Evolutionary conservation across 1,284 basidiomycete genomes (phyloP), one percentile per base, ranked within the genome.

Genomic region (Ceratobasidium papillatum): DNA sequence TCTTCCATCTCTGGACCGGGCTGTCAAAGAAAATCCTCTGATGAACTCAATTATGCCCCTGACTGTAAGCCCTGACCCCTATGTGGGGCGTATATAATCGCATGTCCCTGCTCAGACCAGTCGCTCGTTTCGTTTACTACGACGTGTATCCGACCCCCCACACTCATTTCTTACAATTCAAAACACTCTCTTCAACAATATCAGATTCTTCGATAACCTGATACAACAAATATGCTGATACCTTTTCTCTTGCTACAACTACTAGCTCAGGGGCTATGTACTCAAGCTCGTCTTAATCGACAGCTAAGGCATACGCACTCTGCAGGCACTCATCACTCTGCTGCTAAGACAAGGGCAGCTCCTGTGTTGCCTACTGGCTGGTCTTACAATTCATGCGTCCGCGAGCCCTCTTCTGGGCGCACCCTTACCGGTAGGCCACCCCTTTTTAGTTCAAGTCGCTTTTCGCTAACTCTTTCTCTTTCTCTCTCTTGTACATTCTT

Each of bases 361-460:
- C 68, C 68, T 19, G 68, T 49, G 19, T 41, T 59, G 9, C 74
- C 74, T n/a, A 52, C 66, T 4, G 74, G 74, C 34, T 76, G 75
- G 75, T 69, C 71, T 0, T 76, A 76, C 41, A 61, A 47, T 22
- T 51, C 63, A 19, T 76, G 75, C 32, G 52, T 72, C 34, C 54
- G 58, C 11, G 75, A 76, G 30, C 59, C 66, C 25, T 69, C 74
- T 27, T 51, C 65, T 19, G 66, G 74, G 17, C 68, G 68, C 41
- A 71, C 68, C 19, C 56, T 71, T 14, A 59, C 54, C 11, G 68
- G 68, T 59, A 47, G 3, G 56, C 22, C 4, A 5, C 9, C 19
- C 41, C 17, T n/a, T 2, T 41, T 41, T n/a, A n/a, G 30, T 9
- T 4, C 27, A 2, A 32, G 41, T 8, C 32, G 4, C 25, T 47